Evolutionary conservation across 352 stramenopile genomes (phyloP).

Genomic region (Elongisporangium undulatum): DNA sequence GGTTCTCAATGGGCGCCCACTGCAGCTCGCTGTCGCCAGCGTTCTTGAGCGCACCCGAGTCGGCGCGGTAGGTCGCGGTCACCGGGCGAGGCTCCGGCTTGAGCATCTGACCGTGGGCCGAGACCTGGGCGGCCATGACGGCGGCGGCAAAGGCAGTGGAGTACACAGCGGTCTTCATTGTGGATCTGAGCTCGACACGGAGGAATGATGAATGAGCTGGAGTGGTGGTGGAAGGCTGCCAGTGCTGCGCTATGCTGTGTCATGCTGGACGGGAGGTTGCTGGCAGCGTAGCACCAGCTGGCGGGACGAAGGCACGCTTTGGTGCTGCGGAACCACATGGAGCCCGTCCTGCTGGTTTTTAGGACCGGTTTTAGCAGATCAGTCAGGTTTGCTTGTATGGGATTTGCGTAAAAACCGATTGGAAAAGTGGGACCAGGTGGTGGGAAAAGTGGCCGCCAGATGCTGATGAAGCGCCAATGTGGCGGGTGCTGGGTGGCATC

Average conservation of each 20-base stretch:
- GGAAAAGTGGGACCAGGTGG: background rate
- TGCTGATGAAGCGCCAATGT: background rate
- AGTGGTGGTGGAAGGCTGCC: background rate
- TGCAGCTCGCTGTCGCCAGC: conserved; percentile 23
- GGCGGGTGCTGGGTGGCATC: background rate
- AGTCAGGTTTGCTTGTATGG: background rate
- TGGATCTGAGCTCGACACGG: background rate
- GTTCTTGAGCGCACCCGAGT: conserved; percentile 23
- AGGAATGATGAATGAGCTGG: background rate
- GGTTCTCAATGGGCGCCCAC: conserved; percentile 23
- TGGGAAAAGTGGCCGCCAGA: background rate
- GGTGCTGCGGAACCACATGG: background rate
- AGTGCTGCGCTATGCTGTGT: background rate
- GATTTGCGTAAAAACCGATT: background rate
- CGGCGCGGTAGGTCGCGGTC: conserved; percentile 19
- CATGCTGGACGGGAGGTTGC: background rate
- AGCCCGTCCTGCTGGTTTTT: background rate
- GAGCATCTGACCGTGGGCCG: conserved; percentile 24
- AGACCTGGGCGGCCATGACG: conserved; percentile 17
- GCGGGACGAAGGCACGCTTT: background rate
- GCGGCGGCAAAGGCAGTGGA: conserved; percentile 8
- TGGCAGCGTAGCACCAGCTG: background rate
- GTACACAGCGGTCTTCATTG: conserved; percentile 17
- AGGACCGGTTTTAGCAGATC: background rate
- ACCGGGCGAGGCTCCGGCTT: conserved; percentile 10